Base-by-base conservation (phyloP, 805 yeast species). In the Saccharomyces paradoxus region DNA sequence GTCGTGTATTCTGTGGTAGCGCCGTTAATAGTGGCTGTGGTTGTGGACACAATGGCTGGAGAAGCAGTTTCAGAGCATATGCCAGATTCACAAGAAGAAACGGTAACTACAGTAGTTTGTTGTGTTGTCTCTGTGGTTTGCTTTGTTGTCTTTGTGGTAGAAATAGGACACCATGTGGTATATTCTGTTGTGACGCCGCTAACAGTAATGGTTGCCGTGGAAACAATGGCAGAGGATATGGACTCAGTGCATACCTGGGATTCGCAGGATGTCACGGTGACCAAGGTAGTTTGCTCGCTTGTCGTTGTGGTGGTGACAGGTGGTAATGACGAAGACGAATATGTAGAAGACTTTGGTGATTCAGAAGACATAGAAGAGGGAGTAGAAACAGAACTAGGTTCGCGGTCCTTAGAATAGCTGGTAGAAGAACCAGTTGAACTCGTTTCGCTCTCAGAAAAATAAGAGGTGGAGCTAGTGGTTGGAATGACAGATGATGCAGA, bases 1-100 rank as follows among this genome's bases (percentile, higher is more conserved):
- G 72, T 68, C 57, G 70, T 67, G 67, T 63, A 66, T 53, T 60
- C 61, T 49, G 71, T 67, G 55, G 69, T 70, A 53, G 63, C 63
- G 57, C 69, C 70, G 57, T 56, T 50, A 21, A 61, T 55, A 47
- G 71, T 65, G 32, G 63, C 58, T 24, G 74, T 71, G 26, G 68
- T 67, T 53, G 65, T 62, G 24, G 68, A 63, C 9, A 65, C 63
- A 54, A 58, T 52, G 53, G 70, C 68, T 52, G 69, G 58, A 27
- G 69, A 61, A 13, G 59, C 64, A 21, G 61, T 58, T 41, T 66
- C 65, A 32, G 56, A 46, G 56, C 74, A 69, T n/a, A 56, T 56
- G 58, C 61, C 55, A 22, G 57, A 62, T 48, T 57, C 54, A 56
- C 72, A 69, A 21, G 71, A 64, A 41, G 71, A 66, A 57, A 67